Evolutionary conservation across 495 filamentous ascomycete genomes (phyloP), one percentile per base, ranked within the genome.

Genomic region (Parmelia sp.): DNA sequence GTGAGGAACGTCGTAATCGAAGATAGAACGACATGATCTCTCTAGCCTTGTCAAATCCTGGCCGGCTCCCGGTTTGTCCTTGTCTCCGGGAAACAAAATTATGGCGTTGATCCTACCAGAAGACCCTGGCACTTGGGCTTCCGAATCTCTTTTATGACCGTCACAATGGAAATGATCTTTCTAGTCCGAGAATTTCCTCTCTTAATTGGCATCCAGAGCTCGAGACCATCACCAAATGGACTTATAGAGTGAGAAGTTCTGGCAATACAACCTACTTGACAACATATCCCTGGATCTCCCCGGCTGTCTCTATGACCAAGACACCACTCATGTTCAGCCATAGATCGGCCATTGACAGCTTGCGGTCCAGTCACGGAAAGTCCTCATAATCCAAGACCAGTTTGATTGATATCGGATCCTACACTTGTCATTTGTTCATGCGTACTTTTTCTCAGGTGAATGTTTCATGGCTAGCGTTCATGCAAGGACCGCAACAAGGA

Each of bases 1-100:
- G 65, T 42, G 65, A 67, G 39, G 67, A 61, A 44, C 67, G 67
- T 44, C 64, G 67, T 35, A 5, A n/a, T 42, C 55, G 62, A 45
- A 64, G 62, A 64, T 64, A 44, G 47, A 29, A 47, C 49, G 57
- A 19, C 56, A 29, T 51, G 42, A 57, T 45, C 23, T 40, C 15
- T 49, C 19, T 39, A 58, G 31, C 31, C 23, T 37, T 35, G 14
- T n/a, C 55, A 58, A 29, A 31, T 45, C 47, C 21, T 19, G 36
- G 21, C 42, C n/a, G 23, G 11, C 21, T 25, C 31, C 23, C 56
- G 4, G 37, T 53, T 45, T 49, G 25, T 47, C 58, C 45, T 47
- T 39, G 40, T 39, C 4, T 15, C 6, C 31, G 10, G 19, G 39
- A 21, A 21, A n/a, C n/a, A 33, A 21, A 19, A 0, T 29, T 31